Evolutionary conservation across 495 filamentous ascomycete species (phyloP).

Genomic region (Clohesyomyces aquaticus): DNA sequence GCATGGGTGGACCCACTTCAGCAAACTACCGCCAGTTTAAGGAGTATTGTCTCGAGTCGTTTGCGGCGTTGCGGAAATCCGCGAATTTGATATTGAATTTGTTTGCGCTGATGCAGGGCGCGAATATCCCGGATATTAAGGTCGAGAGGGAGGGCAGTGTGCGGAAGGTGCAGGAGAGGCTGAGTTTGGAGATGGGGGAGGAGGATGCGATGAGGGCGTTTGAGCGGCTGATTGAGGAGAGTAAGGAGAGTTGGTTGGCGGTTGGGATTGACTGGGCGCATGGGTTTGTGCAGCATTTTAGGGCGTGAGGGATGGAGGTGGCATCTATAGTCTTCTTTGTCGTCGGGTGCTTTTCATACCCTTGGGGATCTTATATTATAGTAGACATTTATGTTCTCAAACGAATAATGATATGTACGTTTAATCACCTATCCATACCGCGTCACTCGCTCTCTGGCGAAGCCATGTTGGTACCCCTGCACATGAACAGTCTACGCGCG

Average conservation of each 20-base stretch:
- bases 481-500: no score
- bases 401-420: no score
- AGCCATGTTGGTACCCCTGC: no score
- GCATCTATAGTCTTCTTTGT: no score
- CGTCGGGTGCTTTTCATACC: no score
- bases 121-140: slow-evolving; percentile 93
- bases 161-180: slow-evolving; percentile 90
- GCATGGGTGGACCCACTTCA: slow-evolving; percentile 85
- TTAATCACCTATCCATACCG: no score
- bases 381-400: no score
- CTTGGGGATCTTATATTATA: no score
- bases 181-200: slow-evolving; percentile 88
- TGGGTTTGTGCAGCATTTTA: slow-evolving; percentile 88
- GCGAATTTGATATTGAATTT: slow-evolving; percentile 92
- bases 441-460: no score
- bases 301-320: slow-evolving; percentile 58
- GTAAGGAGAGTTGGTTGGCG: slow-evolving; percentile 81
- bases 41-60: slow-evolving; percentile 94
- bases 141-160: slow-evolving; percentile 92
- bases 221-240: slow-evolving; percentile 85
- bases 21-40: slow-evolving; percentile 85
- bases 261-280: slow-evolving; percentile 95
- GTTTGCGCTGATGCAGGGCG: slow-evolving; percentile 95
- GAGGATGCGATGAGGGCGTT: slow-evolving; percentile 90
- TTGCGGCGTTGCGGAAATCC: slow-evolving; percentile 85